phyloP scores from a whole-genome alignment of 1,139 yeast species.

The Suhomyces panamericanus region DNA sequence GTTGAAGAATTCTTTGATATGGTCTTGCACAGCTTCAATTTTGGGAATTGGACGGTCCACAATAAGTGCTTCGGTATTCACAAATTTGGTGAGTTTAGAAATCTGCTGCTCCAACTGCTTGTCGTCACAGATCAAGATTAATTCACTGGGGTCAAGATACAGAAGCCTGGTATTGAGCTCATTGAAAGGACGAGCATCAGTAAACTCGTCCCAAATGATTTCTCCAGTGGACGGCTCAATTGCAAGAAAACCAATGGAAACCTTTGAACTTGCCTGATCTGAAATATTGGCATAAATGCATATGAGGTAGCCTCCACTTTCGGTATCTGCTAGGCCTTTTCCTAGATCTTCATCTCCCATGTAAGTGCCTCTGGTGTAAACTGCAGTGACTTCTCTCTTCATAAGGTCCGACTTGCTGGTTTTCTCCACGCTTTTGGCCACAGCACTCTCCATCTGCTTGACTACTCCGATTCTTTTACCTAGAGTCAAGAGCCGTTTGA shows the following conservation, averaged over 20 bases:
- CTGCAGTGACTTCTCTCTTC: slow-evolving; percentile 64
- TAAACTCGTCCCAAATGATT: slow-evolving; percentile 66
- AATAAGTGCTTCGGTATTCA: slow-evolving; percentile 18
- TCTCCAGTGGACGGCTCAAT: slow-evolving; percentile 81
- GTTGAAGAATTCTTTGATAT: slow-evolving; percentile 19
- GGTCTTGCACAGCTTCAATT: not conserved
- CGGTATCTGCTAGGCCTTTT: slow-evolving; percentile 19
- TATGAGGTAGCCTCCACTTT: slow-evolving; percentile 31
- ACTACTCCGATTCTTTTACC: slow-evolving; percentile 85
- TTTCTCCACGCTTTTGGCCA: slow-evolving; percentile 55
- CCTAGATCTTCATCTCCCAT: slow-evolving; percentile 55
- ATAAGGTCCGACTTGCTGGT: slow-evolving; percentile 53
- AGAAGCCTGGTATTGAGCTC: slow-evolving; percentile 72
- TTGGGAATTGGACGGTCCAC: slow-evolving; percentile 10
- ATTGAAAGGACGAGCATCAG: slow-evolving; percentile 51
- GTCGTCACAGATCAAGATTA: slow-evolving; percentile 44
- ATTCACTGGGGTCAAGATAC: slow-evolving; percentile 76
- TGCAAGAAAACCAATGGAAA: slow-evolving; percentile 52
- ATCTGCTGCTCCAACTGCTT: slow-evolving; percentile 33
- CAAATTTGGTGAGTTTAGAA: slow-evolving; percentile 18
- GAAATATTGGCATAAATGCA: slow-evolving; percentile 20
- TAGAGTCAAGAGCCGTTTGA: slow-evolving; percentile 60
- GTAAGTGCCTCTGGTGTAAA: slow-evolving; percentile 84
- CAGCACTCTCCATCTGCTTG: slow-evolving; percentile 80
- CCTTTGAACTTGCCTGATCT: not conserved